phyloP scores from a whole-genome alignment of 2,329 filamentous ascomycete species.

The Thermoascus crustaceus region DNA sequence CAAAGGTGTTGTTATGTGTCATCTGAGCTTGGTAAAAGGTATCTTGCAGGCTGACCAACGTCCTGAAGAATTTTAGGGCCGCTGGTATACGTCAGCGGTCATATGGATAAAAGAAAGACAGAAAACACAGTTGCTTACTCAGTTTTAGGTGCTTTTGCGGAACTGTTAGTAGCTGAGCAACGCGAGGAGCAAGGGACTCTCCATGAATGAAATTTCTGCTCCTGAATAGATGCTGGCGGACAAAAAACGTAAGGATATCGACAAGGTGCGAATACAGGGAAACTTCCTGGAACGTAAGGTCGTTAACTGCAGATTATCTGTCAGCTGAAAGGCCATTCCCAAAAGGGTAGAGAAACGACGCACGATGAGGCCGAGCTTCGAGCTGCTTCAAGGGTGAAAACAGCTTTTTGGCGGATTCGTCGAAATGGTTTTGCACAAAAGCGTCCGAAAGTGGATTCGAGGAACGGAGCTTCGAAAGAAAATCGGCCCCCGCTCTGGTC shows the following conservation, averaged over 20 bases:
- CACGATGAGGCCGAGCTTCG: slow-evolving; percentile 52
- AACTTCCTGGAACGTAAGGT: slow-evolving; percentile 72
- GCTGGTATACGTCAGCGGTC: slow-evolving; percentile 41
- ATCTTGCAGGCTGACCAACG: slow-evolving; percentile 74
- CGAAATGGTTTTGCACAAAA: slow-evolving; percentile 84
- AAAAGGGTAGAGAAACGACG: background rate
- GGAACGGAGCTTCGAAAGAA: slow-evolving; percentile 54
- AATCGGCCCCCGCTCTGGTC: slow-evolving; percentile 57
- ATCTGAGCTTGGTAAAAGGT: slow-evolving; percentile 86
- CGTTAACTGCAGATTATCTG: slow-evolving; percentile 45
- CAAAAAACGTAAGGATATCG: slow-evolving; percentile 88
- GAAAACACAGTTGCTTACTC: slow-evolving; percentile 47
- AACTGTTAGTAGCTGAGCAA: slow-evolving; percentile 72
- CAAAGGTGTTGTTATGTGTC: slow-evolving; percentile 70
- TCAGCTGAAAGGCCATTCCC: slow-evolving; percentile 5
- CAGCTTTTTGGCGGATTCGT: slow-evolving; percentile 71
- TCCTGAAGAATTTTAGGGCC: slow-evolving; percentile 88
- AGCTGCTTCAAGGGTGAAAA: slow-evolving; percentile 82
- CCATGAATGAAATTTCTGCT: slow-evolving; percentile 82
- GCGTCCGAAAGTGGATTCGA: slow-evolving; percentile 70
- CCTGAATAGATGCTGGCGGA: slow-evolving; percentile 76
- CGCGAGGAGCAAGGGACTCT: slow-evolving; percentile 67
- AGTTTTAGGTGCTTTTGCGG: slow-evolving; percentile 89
- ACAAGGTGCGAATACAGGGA: slow-evolving; percentile 87
- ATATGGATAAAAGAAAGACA: background rate